Percentiles rank a stretch among this genome's conserved stretches.
phyloP scores from a whole-genome alignment of 1,139 yeast genomes.

The Lodderomyces metapsilosis region DNA sequence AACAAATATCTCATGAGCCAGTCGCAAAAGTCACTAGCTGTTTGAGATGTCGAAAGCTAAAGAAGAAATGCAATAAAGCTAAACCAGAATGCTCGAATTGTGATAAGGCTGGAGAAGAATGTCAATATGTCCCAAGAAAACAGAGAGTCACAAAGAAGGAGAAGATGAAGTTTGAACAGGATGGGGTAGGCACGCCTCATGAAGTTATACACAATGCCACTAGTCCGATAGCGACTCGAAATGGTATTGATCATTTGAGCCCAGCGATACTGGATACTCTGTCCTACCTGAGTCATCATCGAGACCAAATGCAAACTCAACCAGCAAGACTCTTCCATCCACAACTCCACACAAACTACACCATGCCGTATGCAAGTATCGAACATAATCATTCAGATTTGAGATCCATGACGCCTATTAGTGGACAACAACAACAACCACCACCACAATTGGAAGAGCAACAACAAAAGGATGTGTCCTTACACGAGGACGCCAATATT shows the following conservation, averaged over 20 bases:
- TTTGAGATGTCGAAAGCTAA: slow-evolving; percentile 30
- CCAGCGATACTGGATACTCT: slow-evolving; percentile 13
- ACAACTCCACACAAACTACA: slow-evolving; percentile 1
- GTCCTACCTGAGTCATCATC: background rate
- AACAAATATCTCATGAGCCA: slow-evolving; percentile 3
- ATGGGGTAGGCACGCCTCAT: background rate
- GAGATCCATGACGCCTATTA: background rate
- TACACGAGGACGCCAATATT: background rate
- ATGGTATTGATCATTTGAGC: slow-evolving; percentile 15
- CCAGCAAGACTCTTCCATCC: background rate
- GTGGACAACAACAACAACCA: background rate
- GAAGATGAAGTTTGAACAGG: background rate
- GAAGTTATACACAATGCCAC: background rate
- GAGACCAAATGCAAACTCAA: background rate
- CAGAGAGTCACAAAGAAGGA: slow-evolving; percentile 17
- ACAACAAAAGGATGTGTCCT: background rate
- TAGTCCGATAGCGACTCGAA: background rate
- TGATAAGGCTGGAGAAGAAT: slow-evolving; percentile 30
- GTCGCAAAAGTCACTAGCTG: slow-evolving; percentile 15
- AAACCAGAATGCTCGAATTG: slow-evolving; percentile 48
- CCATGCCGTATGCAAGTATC: background rate
- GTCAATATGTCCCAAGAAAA: slow-evolving; percentile 45
- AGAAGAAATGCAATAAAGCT: slow-evolving; percentile 49
- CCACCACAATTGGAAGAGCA: slow-evolving; percentile 1
- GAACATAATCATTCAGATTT: background rate